Base-by-base conservation (phyloP, 345 rosid genomes). In the Triadica sebifera region DNA sequence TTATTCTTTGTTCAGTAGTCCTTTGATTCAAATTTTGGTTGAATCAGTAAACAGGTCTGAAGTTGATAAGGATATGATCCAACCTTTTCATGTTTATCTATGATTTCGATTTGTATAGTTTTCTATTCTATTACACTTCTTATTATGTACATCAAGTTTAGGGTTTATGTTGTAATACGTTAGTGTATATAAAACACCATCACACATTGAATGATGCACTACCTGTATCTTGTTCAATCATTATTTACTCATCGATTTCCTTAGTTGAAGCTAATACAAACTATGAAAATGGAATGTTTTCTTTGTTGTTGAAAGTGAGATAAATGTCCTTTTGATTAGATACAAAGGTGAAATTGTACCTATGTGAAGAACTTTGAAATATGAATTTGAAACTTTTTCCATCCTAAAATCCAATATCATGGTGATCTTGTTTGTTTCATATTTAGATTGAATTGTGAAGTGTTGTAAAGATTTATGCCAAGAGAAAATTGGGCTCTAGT, bases 181-280 rank as follows among this genome's bases (percentile, higher is more conserved):
- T n/a, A n/a, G n/a, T n/a, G n/a, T n/a, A n/a, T n/a, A n/a, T 16
- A 52, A 50, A 6, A 19, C 29, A 56, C 58, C 58, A 25, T 53
- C 55, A 34, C 77, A 74, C 17, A 66, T 29, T 3, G 70, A 67
- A 22, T 57, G 19, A 20, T 56, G 29, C 43, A 47, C 51, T 47
- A 57, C 34, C 10, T 50, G 47, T 6, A 75, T 57, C 38, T 4
- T 51, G 13, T 20, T 67, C 71, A 15, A 24, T 8, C 71, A 65
- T 39, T 15, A 17, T 74, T 46, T 46, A 51, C 20, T 71, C 70
- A 6, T 77, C 34, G 20, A 77, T 13, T 13, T 65, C 60, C 25
- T 76, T 67, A 2, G 61, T 55, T 17, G 80, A 58, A 43, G 75
- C 39, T 61, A 77, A 43, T 15, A 56, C 67, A n/a, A 77, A 43